Evolutionary conservation across 805 yeast genomes (phyloP), one percentile per base, ranked within the genome.

Genomic region (Lipomyces oligophaga): DNA sequence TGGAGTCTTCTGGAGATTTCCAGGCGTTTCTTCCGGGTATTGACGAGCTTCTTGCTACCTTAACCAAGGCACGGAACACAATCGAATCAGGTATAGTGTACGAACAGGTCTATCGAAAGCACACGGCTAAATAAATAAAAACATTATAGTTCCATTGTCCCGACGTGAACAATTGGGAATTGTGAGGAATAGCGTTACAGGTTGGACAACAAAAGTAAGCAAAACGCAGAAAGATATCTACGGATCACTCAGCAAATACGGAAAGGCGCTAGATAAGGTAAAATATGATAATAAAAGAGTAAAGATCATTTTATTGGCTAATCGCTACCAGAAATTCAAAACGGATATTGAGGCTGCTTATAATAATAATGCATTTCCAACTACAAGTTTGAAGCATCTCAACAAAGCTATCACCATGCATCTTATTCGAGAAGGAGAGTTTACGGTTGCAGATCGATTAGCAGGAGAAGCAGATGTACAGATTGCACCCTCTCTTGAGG

Each of bases 391-490:
- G 43, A 41, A 49, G 7, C 52, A 62, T 28, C 63, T 75, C 18
- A 67, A 72, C 27, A 60, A 61, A 15, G 77, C 78, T 0, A 66
- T 77, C 7, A 68, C 69, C 18, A 63, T 69, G 45, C 80, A 77
- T 55, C 59, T 77, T 18, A 60, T 72, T 8, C 63, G 79, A n/a
- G 69, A 68, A 44, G 77, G 76, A n/a, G 69, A 73, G 43, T 64
- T 71, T 10, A 64, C 63, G 3, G 61, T 67, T 1, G 70, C 73
- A 11, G 58, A 63, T 5, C 56, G 54, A 41, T 56, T 51, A 58
- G 60, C 40, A 51, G 51, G 61, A 45, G 69, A 64, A 59, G 42
- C 63, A 43, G 50, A 20, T 25, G 34, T 47, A 11, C 45, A 34
- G 25, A 47, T 61, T 51, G 38, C 71, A 61, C 41, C 60, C 5